Evolutionary conservation across 1,139 yeast species (phyloP), one percentile per base, ranked within the genome.

Genomic region (Pichia kudriavzevii): DNA sequence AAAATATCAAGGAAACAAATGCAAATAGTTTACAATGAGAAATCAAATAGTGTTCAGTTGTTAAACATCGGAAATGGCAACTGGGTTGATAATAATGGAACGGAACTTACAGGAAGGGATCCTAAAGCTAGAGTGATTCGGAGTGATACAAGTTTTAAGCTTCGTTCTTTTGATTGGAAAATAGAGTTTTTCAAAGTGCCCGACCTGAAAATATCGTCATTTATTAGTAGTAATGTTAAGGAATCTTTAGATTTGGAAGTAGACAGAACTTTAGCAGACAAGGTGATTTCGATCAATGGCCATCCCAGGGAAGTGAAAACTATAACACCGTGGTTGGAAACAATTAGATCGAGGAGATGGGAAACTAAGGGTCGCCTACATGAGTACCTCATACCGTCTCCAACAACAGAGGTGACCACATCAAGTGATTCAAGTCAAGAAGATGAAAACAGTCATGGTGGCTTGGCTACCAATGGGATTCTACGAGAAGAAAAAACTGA

Each of bases 1-100:
- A 39, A 39, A 17, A 31, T 39, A 5, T 39, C 42, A 7, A 31
- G 41, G 28, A 12, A n/a, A 5, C 41, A 38, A 16, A 19, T 27
- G 3, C 27, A 34, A 7, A 22, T 38, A 2, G 14, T 10, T 2
- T 25, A 26, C 6, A 15, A 24, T 15, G 16, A 19, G 9, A 23
- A 22, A 11, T 22, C 21, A n/a, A 33, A 17, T 2, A 15, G 9
- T 2, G 13, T 38, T 8, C 11, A 14, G 12, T 9, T 38, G 6
- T 10, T 9, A 2, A 38, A 38, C 18, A 14, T 20, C 4, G 41
- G 41, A 10, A 28, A 32, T 17, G 38, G 33, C 10, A 30, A 32
- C 5, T 35, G 35, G 34, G 19, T 28, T 6, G 30, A 26, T 32
- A 29, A 15, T 3, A 13, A 24, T 1, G 25, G 22, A 1, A 30